Conservation (phyloP, 2,329 filamentous ascomycete species). For the Colletotrichum viniferum region DNA sequence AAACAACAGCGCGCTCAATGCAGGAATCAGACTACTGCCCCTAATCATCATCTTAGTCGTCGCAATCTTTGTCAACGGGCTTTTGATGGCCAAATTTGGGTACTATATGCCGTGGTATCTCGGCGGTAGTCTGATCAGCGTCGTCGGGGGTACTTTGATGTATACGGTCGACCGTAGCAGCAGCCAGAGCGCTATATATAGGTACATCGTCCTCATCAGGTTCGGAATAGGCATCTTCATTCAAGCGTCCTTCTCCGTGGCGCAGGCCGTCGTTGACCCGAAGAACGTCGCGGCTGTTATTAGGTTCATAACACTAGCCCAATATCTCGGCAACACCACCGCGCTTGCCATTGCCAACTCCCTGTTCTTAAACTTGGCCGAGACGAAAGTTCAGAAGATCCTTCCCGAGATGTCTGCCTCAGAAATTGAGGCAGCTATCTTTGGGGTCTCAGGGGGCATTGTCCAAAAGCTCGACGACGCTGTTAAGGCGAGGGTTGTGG, state of each 20-base stretch:
- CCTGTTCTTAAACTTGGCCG: background rate
- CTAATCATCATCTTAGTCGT: background rate
- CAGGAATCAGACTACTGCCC: background rate
- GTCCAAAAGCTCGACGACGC: background rate
- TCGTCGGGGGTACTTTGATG: background rate
- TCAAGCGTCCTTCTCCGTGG: conserved; percentile 38
- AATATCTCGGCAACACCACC: background rate
- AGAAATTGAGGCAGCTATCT: background rate
- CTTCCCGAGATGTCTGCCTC: background rate
- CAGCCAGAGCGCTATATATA: background rate
- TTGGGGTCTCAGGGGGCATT: background rate
- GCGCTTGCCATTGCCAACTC: background rate
- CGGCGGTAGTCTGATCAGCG: background rate
- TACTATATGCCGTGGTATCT: background rate
- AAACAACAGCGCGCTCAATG: background rate
- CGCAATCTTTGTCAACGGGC: background rate
- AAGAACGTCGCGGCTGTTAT: conserved; percentile 31
- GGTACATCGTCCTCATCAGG: conserved; percentile 28
- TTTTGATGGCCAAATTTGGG: background rate
- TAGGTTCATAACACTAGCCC: conserved; percentile 34
- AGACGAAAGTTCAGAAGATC: background rate
- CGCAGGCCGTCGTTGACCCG: conserved; percentile 33
- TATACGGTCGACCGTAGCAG: background rate
- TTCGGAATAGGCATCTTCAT: conserved; percentile 37
- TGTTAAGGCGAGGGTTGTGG: background rate